Percentiles rank a stretch among this genome's conserved stretches.
Evolutionary conservation across 164 flowering plant genomes (phyloP).

Genomic region (Stephania japonica): DNA sequence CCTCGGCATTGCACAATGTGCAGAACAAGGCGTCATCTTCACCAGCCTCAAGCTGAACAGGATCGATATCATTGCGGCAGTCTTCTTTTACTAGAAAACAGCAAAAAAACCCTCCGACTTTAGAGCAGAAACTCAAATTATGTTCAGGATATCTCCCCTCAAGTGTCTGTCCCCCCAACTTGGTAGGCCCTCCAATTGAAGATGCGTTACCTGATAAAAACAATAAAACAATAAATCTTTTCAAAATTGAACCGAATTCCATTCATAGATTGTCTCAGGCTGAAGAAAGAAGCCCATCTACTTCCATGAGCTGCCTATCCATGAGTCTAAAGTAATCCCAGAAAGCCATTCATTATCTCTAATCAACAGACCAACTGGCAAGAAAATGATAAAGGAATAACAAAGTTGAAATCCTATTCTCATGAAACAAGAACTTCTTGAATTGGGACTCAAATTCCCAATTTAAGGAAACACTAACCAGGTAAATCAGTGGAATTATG

Average conservation of each 20-base stretch:
- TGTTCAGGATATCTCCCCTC: constrained; percentile 29
- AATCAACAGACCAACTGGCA: too few relatives aligned
- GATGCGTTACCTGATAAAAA: constrained; percentile 30
- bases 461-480: constrained; percentile 35
- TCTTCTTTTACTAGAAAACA: constrained; percentile 61
- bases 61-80: constrained; percentile 64
- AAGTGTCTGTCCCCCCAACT: constrained; percentile 32
- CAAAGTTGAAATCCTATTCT: background rate
- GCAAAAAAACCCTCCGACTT: constrained; percentile 54
- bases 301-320: background rate
- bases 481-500: constrained; percentile 31
- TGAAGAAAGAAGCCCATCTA: background rate
- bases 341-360: too few relatives aligned
- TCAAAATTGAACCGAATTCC: background rate
- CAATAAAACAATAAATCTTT: background rate
- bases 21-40: constrained; percentile 91
- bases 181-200: constrained; percentile 47
- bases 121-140: constrained; percentile 40
- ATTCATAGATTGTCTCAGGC: background rate
- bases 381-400: background rate
- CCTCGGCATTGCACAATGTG: constrained; percentile 97
- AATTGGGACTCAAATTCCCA: background rate
- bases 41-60: constrained; percentile 37
- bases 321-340: too few relatives aligned
- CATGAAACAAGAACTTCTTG: background rate